phyloP scores from a whole-genome alignment of 2,329 filamentous ascomycete genomes.

The Arthrobotrys megalospora region DNA sequence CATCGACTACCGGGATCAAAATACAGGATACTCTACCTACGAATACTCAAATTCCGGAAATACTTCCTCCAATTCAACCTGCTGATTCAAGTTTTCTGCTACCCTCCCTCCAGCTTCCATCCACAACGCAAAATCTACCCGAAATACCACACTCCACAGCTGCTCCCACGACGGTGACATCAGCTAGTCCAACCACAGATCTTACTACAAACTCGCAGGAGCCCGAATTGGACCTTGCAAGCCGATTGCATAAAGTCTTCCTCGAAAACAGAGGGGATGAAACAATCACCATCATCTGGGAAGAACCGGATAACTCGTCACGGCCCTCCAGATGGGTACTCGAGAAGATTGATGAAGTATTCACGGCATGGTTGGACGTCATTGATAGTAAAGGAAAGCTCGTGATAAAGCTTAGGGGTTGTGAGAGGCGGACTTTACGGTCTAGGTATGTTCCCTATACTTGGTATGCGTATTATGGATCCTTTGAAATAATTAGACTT shows the following conservation, averaged over 20 bases:
- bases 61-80: background rate
- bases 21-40: background rate
- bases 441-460: constrained; percentile 16
- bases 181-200: background rate
- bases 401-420: constrained; percentile 36
- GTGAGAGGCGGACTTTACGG: constrained; percentile 20
- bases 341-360: constrained; percentile 53
- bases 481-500: background rate
- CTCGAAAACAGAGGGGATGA: constrained; percentile 26
- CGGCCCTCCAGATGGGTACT: constrained; percentile 40
- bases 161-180: background rate
- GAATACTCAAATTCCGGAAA: background rate
- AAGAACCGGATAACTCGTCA: constrained; percentile 44
- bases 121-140: constrained; percentile 31
- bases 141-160: constrained; percentile 39
- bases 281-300: constrained; percentile 33
- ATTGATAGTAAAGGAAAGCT: constrained; percentile 37
- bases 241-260: constrained; percentile 30
- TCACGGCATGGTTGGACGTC: constrained; percentile 39
- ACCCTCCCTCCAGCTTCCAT: background rate
- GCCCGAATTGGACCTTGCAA: constrained; percentile 19
- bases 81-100: background rate
- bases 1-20: background rate
- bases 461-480: background rate
- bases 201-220: background rate